A percentile compares a stretch with the other conserved stretches of the same genome.
Conservation (phyloP, 2,329 filamentous ascomycete genomes). For the Teratosphaeria destructans region DNA sequence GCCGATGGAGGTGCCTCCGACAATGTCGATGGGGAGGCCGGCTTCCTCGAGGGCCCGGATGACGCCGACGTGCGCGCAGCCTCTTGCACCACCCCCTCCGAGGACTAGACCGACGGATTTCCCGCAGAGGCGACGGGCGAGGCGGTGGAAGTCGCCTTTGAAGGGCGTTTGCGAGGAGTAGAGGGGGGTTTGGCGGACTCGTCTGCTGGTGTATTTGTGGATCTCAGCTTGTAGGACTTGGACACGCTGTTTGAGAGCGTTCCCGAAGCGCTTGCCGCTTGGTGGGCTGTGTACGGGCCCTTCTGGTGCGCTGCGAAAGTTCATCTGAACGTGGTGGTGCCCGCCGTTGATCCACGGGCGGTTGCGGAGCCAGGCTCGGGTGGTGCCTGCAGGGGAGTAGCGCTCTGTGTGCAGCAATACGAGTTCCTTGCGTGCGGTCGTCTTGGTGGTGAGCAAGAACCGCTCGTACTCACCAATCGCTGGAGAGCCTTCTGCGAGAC, state of each 20-base stretch:
- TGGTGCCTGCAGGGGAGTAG: slow-evolving; percentile 75
- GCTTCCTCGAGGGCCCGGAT: slow-evolving; percentile 93
- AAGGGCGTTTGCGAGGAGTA: slow-evolving; percentile 87
- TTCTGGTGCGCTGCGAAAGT: slow-evolving; percentile 65
- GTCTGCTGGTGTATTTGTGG: slow-evolving; percentile 93
- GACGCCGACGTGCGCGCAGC: slow-evolving; percentile 85
- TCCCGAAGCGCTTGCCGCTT: slow-evolving; percentile 59
- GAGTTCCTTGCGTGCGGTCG: slow-evolving; percentile 84
- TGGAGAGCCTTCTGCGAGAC: slow-evolving; percentile 78
- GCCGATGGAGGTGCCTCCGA: slow-evolving; percentile 93
- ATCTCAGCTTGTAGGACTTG: slow-evolving; percentile 95
- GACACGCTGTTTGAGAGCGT: slow-evolving; percentile 80
- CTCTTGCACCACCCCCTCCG: slow-evolving; percentile 83
- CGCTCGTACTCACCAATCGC: slow-evolving; percentile 92
- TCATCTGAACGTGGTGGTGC: slow-evolving; percentile 96
- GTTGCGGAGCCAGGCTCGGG: slow-evolving; percentile 75
- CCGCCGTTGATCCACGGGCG: slow-evolving; percentile 97
- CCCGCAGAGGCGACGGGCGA: slow-evolving; percentile 80
- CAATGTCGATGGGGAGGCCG: slow-evolving; percentile 87
- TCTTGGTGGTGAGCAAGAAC: slow-evolving; percentile 94
- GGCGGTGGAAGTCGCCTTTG: slow-evolving; percentile 92
- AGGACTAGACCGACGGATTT: slow-evolving; percentile 91
- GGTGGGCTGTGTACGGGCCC: slow-evolving; percentile 60
- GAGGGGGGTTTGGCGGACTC: slow-evolving; percentile 74
- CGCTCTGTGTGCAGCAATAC: slow-evolving; percentile 83